Base-by-base conservation (phyloP, 805 yeast genomes). In the Citeromyces matritensis region DNA sequence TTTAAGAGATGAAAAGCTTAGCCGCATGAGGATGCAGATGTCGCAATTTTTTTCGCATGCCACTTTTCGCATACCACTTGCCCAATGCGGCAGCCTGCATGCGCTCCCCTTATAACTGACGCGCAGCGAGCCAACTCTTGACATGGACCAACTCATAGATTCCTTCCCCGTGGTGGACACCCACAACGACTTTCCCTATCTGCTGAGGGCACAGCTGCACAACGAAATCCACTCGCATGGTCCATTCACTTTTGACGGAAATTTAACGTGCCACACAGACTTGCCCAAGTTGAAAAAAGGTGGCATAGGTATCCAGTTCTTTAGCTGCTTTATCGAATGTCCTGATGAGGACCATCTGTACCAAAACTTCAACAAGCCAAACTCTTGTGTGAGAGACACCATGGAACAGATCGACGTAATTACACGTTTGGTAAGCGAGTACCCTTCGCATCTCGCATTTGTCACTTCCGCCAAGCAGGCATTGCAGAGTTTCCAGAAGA, bases 331-430 rank as follows among this genome's bases (percentile, higher is more conserved):
- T 45, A 59, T 64, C 28, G 70, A 63, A 38, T 62, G 67, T 39
- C 49, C 48, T 32, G 45, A 43, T n/a, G 56, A 53, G 9, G 56
- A 54, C 35, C 45, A 45, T 30, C 42, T 56, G 4, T 62, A 57
- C 32, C 55, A 54, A 30, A 65, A 65, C 39, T 68, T 65, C 47
- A 60, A 65, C 42, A 45, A 45, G 35, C 49, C 60, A 21, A 61
- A 55, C 35, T 45, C 51, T 27, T 58, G 59, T 4, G 73, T 68
- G 3, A 47, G 73, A 37, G 73, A 67, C 42, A 66, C 73, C 1
- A 30, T 68, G 38, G 75, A 68, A 39, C 72, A 65, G 41, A 63
- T 68, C 27, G 75, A 68, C 42, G 63, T 65, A 5, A 55, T 60
- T 4, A 58, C 58, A 38, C 48, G 73, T 37, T 41, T 67, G 19